These are phyloP conservation scores for Thalassiosira profunda DNA, from an alignment of 108 stramenopile genomes.

Conservation along the genomic window DNA sequence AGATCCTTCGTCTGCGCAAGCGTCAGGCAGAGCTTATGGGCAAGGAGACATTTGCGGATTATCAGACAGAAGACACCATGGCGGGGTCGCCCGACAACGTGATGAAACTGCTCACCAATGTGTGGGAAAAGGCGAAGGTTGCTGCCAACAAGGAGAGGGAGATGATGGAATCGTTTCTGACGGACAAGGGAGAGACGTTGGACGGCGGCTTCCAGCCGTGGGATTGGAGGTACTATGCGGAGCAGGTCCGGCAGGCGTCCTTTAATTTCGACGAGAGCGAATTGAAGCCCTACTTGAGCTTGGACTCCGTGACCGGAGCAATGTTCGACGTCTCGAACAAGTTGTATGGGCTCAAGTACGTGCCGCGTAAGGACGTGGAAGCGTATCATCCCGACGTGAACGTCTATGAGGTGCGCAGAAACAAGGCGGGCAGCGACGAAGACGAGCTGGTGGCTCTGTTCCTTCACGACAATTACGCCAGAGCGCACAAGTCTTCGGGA, in stretches of 20 bases:
- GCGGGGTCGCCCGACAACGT: conserved; percentile 76
- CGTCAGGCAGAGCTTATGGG: conserved; percentile 62
- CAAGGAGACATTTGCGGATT: conserved; percentile 67
- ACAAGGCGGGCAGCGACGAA: conserved; percentile 25
- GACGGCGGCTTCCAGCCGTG: conserved; percentile 74
- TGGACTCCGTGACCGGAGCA: conserved; percentile 65
- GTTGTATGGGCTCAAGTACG: conserved; percentile 73
- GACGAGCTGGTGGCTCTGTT: conserved; percentile 71
- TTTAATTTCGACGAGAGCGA: conserved; percentile 78
- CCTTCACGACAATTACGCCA: conserved; percentile 81
- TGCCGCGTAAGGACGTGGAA: conserved; percentile 54
- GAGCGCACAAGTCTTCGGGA: conserved; percentile 65
- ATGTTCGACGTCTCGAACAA: conserved; percentile 78
- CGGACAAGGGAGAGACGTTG: conserved; percentile 47
- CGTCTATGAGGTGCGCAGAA: conserved; percentile 70
- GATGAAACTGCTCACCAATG: conserved; percentile 65
- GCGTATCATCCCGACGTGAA: conserved; percentile 80
- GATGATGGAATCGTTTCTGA: conserved; percentile 67
- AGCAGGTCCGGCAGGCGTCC: conserved; percentile 67
- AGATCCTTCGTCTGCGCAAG: conserved; percentile 69
- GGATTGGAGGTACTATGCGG: conserved; percentile 88
- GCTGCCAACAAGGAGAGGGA: conserved; percentile 68
- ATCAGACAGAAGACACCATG: conserved; percentile 80
- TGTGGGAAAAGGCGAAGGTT: conserved; percentile 77
- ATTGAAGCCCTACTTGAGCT: conserved; percentile 74